These are phyloP conservation scores for Potentilla sterilis DNA, from an alignment of 306 rosid species.

Conservation along the genomic window DNA sequence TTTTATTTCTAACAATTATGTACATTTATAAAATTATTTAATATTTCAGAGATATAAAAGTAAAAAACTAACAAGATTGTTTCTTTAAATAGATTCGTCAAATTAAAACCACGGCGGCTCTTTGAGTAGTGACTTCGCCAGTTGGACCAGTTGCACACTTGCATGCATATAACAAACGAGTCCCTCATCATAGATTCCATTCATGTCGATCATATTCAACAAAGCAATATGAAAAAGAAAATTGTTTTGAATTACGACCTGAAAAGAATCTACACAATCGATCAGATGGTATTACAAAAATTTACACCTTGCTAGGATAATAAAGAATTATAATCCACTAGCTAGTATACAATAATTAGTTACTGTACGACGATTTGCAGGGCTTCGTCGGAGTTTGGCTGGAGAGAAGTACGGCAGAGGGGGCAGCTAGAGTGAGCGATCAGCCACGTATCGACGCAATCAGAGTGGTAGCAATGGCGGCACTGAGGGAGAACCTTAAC, in stretches of 20 bases:
- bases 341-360: background rate
- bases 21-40: no score
- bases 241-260: background rate
- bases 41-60: no score
- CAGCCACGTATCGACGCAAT: slow-evolving; percentile 83
- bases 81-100: no score
- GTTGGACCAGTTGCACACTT: background rate
- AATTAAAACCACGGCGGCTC: background rate
- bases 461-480: slow-evolving; percentile 65
- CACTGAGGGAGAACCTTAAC: slow-evolving; percentile 76
- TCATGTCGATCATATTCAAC: background rate
- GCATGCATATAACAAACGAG: background rate
- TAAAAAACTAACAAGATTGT: no score
- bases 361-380: slow-evolving; percentile 20
- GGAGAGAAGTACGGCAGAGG: slow-evolving; percentile 70
- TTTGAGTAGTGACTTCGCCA: background rate
- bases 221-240: background rate
- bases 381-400: slow-evolving; percentile 25
- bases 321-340: background rate
- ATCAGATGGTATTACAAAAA: background rate
- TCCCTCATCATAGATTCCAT: background rate
- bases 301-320: background rate
- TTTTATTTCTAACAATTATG: no score
- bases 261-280: background rate
- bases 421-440: slow-evolving; percentile 71